phyloP scores from a whole-genome alignment of 495 filamentous ascomycete species.

The Penicillium turbatum region DNA sequence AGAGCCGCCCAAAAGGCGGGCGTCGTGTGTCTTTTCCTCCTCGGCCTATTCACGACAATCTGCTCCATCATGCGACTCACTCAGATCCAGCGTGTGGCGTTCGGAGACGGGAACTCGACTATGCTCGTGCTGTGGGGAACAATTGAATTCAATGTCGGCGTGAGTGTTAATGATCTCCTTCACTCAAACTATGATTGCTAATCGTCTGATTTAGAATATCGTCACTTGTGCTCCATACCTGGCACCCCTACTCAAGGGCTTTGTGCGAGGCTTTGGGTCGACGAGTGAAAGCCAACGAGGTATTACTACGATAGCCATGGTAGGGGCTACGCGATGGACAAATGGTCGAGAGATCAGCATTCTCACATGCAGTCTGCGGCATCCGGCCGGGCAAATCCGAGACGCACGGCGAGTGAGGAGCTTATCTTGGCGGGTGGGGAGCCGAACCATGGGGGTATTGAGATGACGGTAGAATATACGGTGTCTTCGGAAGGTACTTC shows the following conservation, averaged over 20 bases:
- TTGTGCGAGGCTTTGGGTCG: slow-evolving; percentile 30
- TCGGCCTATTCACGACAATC: slow-evolving; percentile 56
- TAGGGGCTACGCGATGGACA: slow-evolving; percentile 32
- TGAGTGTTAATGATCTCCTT: slow-evolving; percentile 16
- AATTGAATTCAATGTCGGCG: slow-evolving; percentile 56
- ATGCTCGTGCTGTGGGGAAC: slow-evolving; percentile 56
- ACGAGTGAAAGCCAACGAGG: slow-evolving; percentile 11
- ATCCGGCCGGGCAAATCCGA: slow-evolving; percentile 20
- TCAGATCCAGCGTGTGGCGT: slow-evolving; percentile 50
- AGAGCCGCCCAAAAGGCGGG: slow-evolving; percentile 47
- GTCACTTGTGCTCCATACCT: slow-evolving; percentile 46
- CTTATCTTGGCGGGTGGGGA: slow-evolving; percentile 35
- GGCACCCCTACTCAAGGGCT: slow-evolving; percentile 40
- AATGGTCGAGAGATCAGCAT: slow-evolving; percentile 28
- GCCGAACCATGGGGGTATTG: slow-evolving; percentile 31
- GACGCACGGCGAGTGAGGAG: slow-evolving; percentile 40
- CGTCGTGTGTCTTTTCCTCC: slow-evolving; percentile 51
- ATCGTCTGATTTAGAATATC: slow-evolving; percentile 34
- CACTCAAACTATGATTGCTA: not conserved
- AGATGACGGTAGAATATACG: slow-evolving; percentile 46
- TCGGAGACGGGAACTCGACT: slow-evolving; percentile 52
- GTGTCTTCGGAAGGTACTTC: slow-evolving; percentile 31
- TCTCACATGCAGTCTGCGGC: slow-evolving; percentile 28
- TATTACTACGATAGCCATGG: slow-evolving; percentile 21
- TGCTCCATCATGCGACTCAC: slow-evolving; percentile 53